phyloP scores from a whole-genome alignment of 495 filamentous ascomycete species.

The Lophiostoma macrostomum region DNA sequence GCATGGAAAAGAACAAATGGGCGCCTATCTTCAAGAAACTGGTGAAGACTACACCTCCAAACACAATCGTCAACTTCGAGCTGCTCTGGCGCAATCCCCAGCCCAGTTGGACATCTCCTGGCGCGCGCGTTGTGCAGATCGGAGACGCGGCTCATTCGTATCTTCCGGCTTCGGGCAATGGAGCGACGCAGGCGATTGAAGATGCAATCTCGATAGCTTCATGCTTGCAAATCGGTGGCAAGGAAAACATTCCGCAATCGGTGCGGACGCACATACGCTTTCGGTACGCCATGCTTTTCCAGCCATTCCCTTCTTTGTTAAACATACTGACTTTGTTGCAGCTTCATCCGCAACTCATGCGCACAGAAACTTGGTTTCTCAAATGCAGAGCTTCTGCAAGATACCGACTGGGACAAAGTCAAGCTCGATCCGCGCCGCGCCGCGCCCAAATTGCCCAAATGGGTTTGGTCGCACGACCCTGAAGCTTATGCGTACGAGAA shows the following conservation, averaged over 20 bases:
- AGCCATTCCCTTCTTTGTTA: background rate
- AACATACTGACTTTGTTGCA: slow-evolving; percentile 20
- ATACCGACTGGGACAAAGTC: slow-evolving; percentile 57
- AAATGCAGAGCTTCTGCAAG: slow-evolving; percentile 55
- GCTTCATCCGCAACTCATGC: slow-evolving; percentile 55
- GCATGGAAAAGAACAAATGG: slow-evolving; percentile 31
- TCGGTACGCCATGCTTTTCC: slow-evolving; percentile 18
- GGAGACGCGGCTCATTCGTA: slow-evolving; percentile 41
- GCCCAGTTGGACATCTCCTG: slow-evolving; percentile 37
- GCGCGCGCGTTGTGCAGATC: slow-evolving; percentile 38
- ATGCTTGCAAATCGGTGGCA: slow-evolving; percentile 37
- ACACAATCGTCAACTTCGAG: slow-evolving; percentile 40
- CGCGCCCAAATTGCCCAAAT: slow-evolving; percentile 54
- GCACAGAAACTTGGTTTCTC: slow-evolving; percentile 53
- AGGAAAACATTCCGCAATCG: slow-evolving; percentile 32
- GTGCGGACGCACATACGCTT: slow-evolving; percentile 47
- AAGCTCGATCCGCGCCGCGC: slow-evolving; percentile 58
- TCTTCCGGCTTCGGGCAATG: slow-evolving; percentile 39
- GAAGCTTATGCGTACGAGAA: slow-evolving; percentile 58
- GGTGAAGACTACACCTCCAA: slow-evolving; percentile 33
- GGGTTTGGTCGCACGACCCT: slow-evolving; percentile 61
- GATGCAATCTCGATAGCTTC: slow-evolving; percentile 39
- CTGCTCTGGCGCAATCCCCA: slow-evolving; percentile 41
- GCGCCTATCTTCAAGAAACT: slow-evolving; percentile 35
- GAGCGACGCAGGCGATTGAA: slow-evolving; percentile 42